These are phyloP conservation scores for Microbotryum intermedium DNA, from an alignment of 1,284 basidiomycete species.

Conservation along the genomic window DNA sequence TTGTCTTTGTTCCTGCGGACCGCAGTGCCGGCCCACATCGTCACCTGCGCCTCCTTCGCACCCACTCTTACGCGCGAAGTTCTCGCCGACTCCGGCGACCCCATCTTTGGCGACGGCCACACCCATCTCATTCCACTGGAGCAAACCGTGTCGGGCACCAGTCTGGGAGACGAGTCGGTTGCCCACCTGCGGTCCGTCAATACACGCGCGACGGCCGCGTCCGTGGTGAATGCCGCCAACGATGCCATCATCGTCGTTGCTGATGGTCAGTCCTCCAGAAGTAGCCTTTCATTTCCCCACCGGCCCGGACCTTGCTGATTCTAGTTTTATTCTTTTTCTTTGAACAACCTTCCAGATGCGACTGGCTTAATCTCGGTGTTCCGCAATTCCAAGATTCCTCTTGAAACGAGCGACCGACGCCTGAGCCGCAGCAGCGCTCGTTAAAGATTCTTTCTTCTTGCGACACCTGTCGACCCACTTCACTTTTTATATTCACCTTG, in stretches of 20 bases:
- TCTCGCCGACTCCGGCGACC: slow-evolving; percentile 22
- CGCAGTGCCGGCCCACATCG: slow-evolving; percentile 28
- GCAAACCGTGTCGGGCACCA: neutral
- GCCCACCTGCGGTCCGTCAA: neutral
- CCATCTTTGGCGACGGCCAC: slow-evolving; percentile 19
- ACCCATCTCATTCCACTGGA: slow-evolving; percentile 17
- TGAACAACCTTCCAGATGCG: slow-evolving; percentile 6
- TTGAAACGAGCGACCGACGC: neutral
- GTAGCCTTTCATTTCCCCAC: neutral
- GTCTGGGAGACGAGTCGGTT: neutral
- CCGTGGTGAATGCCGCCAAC: neutral
- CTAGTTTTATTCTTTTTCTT: neutral
- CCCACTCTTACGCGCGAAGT: slow-evolving; percentile 18
- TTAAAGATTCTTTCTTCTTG: too few species aligned
- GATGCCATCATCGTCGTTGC: slow-evolving; percentile 29
- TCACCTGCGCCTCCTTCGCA: slow-evolving; percentile 32
- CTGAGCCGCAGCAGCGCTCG: too few species aligned
- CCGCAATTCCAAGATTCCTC: slow-evolving; percentile 15
- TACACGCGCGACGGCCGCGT: neutral
- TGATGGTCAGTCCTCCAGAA: slow-evolving; percentile 19
- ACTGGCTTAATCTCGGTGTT: slow-evolving; percentile 30
- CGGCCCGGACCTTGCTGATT: neutral
- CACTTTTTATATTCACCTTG: too few species aligned
- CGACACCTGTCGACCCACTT: too few species aligned
- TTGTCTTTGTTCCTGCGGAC: neutral